Conservation (phyloP, 1,139 yeast species). For the Scheffersomyces lignicola region DNA sequence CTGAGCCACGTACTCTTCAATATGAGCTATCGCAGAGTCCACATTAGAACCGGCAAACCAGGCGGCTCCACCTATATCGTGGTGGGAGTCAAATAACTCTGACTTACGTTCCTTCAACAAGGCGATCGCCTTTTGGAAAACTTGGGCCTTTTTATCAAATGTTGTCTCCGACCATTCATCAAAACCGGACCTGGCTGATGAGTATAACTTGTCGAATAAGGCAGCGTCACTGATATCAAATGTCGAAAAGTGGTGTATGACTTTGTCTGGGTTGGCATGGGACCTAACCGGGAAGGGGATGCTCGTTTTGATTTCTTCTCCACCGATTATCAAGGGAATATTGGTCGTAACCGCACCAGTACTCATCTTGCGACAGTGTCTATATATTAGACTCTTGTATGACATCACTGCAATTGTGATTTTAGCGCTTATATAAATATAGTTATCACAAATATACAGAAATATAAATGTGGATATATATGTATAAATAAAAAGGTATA, state of each 20-base stretch:
- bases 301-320: conserved; percentile 15
- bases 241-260: conserved; percentile 14
- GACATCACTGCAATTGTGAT: too few species aligned
- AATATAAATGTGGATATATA: too few species aligned
- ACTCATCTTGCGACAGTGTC: conserved; percentile 4
- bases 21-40: conserved; percentile 21
- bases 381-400: background rate
- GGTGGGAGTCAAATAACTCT: conserved; percentile 24
- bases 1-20: conserved; percentile 23
- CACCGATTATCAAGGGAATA: conserved; percentile 21
- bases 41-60: conserved; percentile 41
- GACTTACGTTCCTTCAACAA: conserved; percentile 15
- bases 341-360: background rate
- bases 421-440: too few species aligned
- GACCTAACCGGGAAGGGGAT: conserved; percentile 14
- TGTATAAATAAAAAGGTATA: too few species aligned
- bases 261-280: conserved; percentile 10
- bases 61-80: conserved; percentile 36
- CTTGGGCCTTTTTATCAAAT: conserved; percentile 16
- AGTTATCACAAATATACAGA: too few species aligned
- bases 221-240: conserved; percentile 10
- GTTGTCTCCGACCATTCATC: conserved; percentile 23
- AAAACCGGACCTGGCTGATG: conserved; percentile 26
- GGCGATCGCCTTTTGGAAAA: conserved; percentile 20
- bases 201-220: conserved; percentile 6